Evolutionary conservation across 371 early-diverging fungal genomes (phyloP).

Genomic region (Mucor racemosus): DNA sequence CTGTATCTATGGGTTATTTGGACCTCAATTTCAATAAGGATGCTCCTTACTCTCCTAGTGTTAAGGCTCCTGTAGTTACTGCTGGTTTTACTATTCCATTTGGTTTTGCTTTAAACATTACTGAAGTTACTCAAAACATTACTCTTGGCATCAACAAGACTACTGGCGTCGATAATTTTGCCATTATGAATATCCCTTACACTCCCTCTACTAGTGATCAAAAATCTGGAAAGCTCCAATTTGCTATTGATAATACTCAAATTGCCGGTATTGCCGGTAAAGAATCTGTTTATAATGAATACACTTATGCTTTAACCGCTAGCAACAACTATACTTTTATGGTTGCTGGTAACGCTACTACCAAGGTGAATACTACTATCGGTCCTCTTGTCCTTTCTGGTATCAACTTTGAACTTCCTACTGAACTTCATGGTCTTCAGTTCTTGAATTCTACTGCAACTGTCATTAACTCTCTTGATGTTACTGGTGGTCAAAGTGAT

Average conservation of each 20-base stretch:
- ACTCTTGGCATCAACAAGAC: slow-evolving; percentile 42
- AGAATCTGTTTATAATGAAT: slow-evolving; percentile 50
- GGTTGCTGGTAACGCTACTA: slow-evolving; percentile 55
- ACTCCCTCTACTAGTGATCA: slow-evolving; percentile 53
- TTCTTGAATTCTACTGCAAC: slow-evolving; percentile 64
- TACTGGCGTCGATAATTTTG: slow-evolving; percentile 37
- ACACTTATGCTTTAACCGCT: slow-evolving; percentile 55
- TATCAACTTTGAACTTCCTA: slow-evolving; percentile 61
- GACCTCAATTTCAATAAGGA: slow-evolving; percentile 54
- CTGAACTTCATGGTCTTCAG: slow-evolving; percentile 61
- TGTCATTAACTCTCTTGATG: slow-evolving; percentile 61
- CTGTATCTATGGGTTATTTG: slow-evolving; percentile 58
- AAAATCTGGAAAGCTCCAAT: slow-evolving; percentile 50
- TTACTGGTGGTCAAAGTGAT: slow-evolving; percentile 58
- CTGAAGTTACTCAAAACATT: slow-evolving; percentile 59
- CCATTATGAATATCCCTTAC: slow-evolving; percentile 49
- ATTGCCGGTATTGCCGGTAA: slow-evolving; percentile 47
- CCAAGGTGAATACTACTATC: slow-evolving; percentile 62
- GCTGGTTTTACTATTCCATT: slow-evolving; percentile 63
- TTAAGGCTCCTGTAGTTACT: slow-evolving; percentile 53
- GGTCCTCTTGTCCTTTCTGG: slow-evolving; percentile 62
- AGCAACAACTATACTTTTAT: slow-evolving; percentile 49
- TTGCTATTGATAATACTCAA: slow-evolving; percentile 49
- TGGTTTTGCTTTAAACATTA: slow-evolving; percentile 60
- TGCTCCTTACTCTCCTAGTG: slow-evolving; percentile 56